phyloP scores from a whole-genome alignment of 805 yeast species.

The Yarrowia divulgata region DNA sequence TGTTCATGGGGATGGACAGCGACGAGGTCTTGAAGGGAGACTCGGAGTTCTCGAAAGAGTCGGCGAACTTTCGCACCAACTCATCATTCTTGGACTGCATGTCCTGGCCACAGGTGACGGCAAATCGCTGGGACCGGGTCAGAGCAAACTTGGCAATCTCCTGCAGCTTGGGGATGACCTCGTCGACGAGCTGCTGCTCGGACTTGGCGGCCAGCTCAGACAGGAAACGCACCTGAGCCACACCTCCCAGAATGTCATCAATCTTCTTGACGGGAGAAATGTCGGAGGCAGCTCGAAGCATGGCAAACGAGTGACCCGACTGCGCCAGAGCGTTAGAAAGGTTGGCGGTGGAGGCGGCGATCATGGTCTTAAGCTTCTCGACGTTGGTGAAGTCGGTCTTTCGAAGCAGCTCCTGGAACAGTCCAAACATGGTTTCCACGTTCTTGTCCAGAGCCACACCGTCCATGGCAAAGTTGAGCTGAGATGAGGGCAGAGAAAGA shows the following conservation, averaged over 20 bases:
- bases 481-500: constrained; percentile 53
- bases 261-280: constrained; percentile 67
- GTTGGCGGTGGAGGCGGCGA: constrained; percentile 77
- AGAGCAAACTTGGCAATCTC: constrained; percentile 46
- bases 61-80: constrained; percentile 42
- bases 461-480: constrained; percentile 61
- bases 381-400: constrained; percentile 71
- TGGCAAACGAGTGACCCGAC: constrained; percentile 86
- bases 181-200: constrained; percentile 60
- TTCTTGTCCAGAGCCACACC: constrained; percentile 78
- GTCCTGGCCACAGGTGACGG: constrained; percentile 54
- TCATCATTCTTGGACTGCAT: constrained; percentile 61
- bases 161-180: constrained; percentile 67
- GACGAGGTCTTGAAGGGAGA: constrained; percentile 14
- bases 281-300: constrained; percentile 65
- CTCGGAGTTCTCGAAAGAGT: constrained; percentile 46
- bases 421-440: constrained; percentile 62
- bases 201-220: constrained; percentile 60
- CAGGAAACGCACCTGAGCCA: constrained; percentile 76
- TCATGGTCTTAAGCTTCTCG: constrained; percentile 73
- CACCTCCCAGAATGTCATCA: constrained; percentile 72
- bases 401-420: constrained; percentile 72
- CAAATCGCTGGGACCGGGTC: constrained; percentile 42
- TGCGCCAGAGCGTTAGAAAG: constrained; percentile 82
- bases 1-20: constrained; percentile 24